A percentile compares a stretch with the other conserved stretches of the same genome.
Conservation (phyloP, 192 early-diverging fungal genomes). For the Funneliformis mosseae region DNA sequence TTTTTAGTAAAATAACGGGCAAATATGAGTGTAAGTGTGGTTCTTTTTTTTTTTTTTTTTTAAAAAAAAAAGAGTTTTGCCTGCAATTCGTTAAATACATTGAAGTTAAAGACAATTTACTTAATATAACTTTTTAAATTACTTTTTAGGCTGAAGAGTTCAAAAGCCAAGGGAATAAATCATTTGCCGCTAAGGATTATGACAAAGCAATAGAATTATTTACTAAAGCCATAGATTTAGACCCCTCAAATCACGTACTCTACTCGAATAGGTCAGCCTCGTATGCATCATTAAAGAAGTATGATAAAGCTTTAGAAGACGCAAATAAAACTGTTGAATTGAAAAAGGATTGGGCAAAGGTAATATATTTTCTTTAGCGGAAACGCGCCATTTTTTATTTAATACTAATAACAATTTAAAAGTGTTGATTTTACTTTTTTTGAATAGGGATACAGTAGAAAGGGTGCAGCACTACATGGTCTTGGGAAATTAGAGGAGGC, state of each 20-base stretch:
- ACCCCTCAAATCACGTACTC: conserved; percentile 86
- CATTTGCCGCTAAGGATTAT: conserved; percentile 79
- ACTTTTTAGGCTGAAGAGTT: conserved; percentile 36
- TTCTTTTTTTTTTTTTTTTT: not conserved
- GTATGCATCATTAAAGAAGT: conserved; percentile 78
- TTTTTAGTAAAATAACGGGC: not conserved
- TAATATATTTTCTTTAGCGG: not conserved
- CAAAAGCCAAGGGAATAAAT: conserved; percentile 74
- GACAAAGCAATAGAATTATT: conserved; percentile 77
- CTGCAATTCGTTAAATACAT: no score
- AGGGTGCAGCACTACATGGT: conserved; percentile 85
- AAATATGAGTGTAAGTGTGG: not conserved
- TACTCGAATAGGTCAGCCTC: conserved; percentile 92
- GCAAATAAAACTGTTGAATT: conserved; percentile 84
- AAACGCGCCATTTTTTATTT: not conserved
- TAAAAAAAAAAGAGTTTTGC: not conserved
- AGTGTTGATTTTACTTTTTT: not conserved
- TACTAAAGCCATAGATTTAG: conserved; percentile 83
- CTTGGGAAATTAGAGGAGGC: conserved; percentile 70
- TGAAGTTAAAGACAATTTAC: no score
- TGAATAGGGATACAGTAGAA: conserved; percentile 73
- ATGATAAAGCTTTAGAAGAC: conserved; percentile 76
- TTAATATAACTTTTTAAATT: no score
- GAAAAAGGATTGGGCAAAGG: conserved; percentile 87
- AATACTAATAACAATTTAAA: not conserved